These are phyloP conservation scores for Naganishia friedmannii DNA, from an alignment of 768 basidiomycete genomes.

Conservation along the genomic window DNA sequence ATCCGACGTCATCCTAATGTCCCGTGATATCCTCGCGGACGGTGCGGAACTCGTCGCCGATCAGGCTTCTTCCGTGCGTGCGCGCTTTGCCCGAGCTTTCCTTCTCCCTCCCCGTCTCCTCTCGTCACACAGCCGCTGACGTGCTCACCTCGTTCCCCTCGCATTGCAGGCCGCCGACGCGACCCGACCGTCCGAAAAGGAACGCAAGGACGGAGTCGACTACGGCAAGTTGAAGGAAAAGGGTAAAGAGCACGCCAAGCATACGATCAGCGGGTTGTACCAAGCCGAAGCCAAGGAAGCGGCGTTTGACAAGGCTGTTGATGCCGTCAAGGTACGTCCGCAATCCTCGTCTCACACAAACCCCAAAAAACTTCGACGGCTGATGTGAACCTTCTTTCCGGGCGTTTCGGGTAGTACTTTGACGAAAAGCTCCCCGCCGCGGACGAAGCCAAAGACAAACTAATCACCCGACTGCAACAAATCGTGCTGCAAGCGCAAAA, in stretches of 20 bases:
- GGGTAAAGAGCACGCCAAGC: constrained; percentile 49
- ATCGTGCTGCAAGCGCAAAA: constrained; percentile 51
- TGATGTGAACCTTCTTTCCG: not conserved
- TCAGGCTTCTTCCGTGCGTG: constrained; percentile 43
- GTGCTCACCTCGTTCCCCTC: not conserved
- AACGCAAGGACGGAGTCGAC: constrained; percentile 50
- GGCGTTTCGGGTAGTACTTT: constrained; percentile 40
- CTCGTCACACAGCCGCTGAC: too few relatives aligned
- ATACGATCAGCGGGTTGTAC: constrained; percentile 46
- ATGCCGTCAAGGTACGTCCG: constrained; percentile 32
- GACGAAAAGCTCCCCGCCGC: constrained; percentile 53
- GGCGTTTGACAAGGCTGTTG: constrained; percentile 42
- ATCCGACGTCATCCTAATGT: constrained; percentile 50
- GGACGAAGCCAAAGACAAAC: constrained; percentile 52
- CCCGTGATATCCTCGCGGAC: constrained; percentile 53
- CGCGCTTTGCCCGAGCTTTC: too few relatives aligned
- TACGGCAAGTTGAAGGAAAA: constrained; percentile 44
- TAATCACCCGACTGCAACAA: constrained; percentile 51
- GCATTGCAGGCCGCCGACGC: constrained; percentile 39
- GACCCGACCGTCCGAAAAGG: constrained; percentile 43
- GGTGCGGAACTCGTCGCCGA: constrained; percentile 51
- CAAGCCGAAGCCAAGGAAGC: constrained; percentile 49
- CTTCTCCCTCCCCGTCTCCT: not conserved
- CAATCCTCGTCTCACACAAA: too few relatives aligned
- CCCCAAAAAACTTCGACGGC: not conserved